Evolutionary conservation across 352 stramenopile species (phyloP).

Genomic region (Hyaloperonospora arabidopsidis): DNA sequence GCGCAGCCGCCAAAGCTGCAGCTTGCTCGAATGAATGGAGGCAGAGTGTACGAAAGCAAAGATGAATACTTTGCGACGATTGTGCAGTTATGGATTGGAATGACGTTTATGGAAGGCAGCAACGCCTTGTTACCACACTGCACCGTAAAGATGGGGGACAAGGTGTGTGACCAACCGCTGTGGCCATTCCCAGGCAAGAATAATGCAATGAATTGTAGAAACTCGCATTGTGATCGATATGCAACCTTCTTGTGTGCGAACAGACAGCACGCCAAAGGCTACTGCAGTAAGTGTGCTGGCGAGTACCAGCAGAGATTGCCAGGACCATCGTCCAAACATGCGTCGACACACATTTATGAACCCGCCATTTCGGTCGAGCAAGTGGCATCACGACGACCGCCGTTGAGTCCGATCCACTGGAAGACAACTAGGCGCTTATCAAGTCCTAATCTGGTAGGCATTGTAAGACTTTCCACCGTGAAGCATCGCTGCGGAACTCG

Average conservation of each 20-base stretch:
- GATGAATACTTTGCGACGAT: slow-evolving; percentile 76
- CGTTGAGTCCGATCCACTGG: slow-evolving; percentile 64
- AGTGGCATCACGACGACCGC: slow-evolving; percentile 50
- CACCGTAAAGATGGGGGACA: slow-evolving; percentile 39
- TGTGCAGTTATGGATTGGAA: slow-evolving; percentile 72
- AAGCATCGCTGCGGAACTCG: slow-evolving; percentile 34
- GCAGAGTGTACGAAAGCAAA: slow-evolving; percentile 57
- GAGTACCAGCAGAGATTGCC: slow-evolving; percentile 45
- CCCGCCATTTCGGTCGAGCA: slow-evolving; percentile 47
- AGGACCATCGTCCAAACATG: slow-evolving; percentile 42
- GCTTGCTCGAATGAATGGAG: slow-evolving; percentile 24
- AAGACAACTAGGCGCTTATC: slow-evolving; percentile 68
- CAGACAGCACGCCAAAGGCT: slow-evolving; percentile 40
- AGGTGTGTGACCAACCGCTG: slow-evolving; percentile 58
- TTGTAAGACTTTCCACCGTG: slow-evolving; percentile 52
- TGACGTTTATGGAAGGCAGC: slow-evolving; percentile 85
- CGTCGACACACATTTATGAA: slow-evolving; percentile 83
- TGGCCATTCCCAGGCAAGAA: slow-evolving; percentile 42
- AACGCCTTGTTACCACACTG: slow-evolving; percentile 75
- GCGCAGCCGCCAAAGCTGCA: slow-evolving; percentile 63
- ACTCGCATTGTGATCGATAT: slow-evolving; percentile 35
- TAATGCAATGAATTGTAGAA: slow-evolving; percentile 33
- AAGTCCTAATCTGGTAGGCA: slow-evolving; percentile 72
- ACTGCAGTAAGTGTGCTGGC: slow-evolving; percentile 51
- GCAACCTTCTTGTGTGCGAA: slow-evolving; percentile 62